Evolutionary conservation across 352 stramenopile species (phyloP), one percentile per base, ranked within the genome.

Genomic region (Plasmopara muralis): DNA sequence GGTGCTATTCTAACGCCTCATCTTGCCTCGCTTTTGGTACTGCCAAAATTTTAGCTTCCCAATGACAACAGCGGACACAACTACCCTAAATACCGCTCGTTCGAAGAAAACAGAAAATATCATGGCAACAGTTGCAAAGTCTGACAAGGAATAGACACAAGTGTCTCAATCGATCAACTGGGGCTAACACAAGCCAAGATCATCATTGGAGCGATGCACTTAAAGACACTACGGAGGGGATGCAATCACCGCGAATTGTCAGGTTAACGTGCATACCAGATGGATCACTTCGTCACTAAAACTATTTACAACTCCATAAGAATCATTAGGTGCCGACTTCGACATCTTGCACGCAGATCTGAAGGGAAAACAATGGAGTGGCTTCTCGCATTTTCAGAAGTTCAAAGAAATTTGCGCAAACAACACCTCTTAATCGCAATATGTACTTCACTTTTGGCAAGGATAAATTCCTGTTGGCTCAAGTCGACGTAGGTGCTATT

Each of bases 371-470:
- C 31, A 35, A 35, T 35, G 31, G 31, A 35, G 10, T 35, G 31
- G 10, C 6, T 16, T 34, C 42, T 8, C 34, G 46, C 14, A 41
- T 31, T 3, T 39, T 31, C 4, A 40, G 9, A 10, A 14, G 33
- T 1, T 57, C 33, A 42, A 45, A 50, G 9, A 0, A 1, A 1
- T 40, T 43, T 35, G 16, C 14, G 1, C 33, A 45, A 25, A 18
- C 41, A 4, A 57, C 50, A 41, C 42, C 50, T 18, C 50, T 7
- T 57, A 41, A 41, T 44, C 20, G 40, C n/a, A 57, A 57, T 14
- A 18, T 33, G 18, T n/a, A 46, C 50, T 57, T 50, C 8, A 15
- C 41, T 9, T 57, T 50, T 29, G 31, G 50, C 6, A 47, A 47
- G 5, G 20, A 20, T 29, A 35, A 35, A 15, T 16, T 12, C 4